Evolutionary conservation across 257 asterid genomes (phyloP), one percentile per base, ranked within the genome.

Genomic region (Nicotiana knightiana): DNA sequence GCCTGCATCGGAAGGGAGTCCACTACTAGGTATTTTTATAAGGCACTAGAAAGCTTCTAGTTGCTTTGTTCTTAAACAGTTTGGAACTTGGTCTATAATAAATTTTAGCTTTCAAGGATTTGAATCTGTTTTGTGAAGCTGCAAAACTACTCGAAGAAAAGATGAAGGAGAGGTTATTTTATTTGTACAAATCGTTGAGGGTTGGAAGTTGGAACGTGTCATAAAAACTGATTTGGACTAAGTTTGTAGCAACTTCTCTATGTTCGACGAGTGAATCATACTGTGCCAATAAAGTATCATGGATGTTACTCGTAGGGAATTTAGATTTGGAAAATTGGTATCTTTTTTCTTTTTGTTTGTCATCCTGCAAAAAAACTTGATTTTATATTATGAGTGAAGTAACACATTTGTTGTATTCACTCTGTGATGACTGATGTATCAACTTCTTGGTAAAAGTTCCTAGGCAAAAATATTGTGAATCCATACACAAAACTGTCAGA

Each of bases 1-100:
- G 90, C 95, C 96, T 83, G 99, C 98, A 39, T 94, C 98, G 43
- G 97, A 88, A 81, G 99, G 98, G 85, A 96, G 99, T 87, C 93
- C 86, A 21, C 89, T 96, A 33, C 88, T 96, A 90, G 99, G 99
- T 96, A 91, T 68, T 26, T 16, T 83, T 26, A 0, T 53, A 53
- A 26, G 4, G 79, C 43, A 73, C 26, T 24, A 0, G 43, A 7
- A n/a, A 7, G 9, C 79, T 73, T 73, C 26, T 15, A 13, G 9
- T 48, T 53, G 51, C 24, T 46, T 43, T 71, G 37, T 9, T 46
- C 1, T 73, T 48, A 48, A 73, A 24, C 43, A 24, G 13, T 71
- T 16, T 73, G 24, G 39, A 32, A 33, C 17, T 3, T 1, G 9
- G 26, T 32, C 26, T 16, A 32, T 32, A 66, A 39, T 16, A 67